Evolutionary conservation across 192 early-diverging fungal species (phyloP).

Genomic region (Martensiomyces pterosporus): DNA sequence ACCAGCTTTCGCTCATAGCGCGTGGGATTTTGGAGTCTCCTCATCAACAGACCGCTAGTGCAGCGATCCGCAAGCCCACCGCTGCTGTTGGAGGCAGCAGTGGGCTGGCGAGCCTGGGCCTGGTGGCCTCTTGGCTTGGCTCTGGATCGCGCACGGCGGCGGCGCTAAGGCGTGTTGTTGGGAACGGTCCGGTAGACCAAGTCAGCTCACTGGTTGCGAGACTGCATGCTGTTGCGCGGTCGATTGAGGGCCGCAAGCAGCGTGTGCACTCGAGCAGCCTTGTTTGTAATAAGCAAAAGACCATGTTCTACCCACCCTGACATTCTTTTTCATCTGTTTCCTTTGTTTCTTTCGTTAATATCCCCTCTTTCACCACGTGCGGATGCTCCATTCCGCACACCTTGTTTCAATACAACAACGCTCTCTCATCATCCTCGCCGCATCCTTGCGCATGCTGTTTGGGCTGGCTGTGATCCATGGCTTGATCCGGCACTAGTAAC

Average conservation of each 20-base stretch:
- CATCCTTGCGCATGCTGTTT: too few relatives aligned
- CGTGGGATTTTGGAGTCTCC: conserved; percentile 49
- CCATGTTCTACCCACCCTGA: conserved; percentile 18
- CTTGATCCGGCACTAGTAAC: too few relatives aligned
- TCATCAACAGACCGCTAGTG: conserved; percentile 4
- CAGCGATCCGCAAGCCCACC: not conserved
- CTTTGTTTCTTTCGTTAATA: conserved; percentile 1
- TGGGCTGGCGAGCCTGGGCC: conserved; percentile 31
- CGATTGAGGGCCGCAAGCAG: conserved; percentile 16
- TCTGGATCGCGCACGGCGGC: conserved; percentile 31
- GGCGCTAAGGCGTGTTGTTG: conserved; percentile 41
- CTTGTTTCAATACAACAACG: too few relatives aligned
- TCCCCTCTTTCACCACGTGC: too few relatives aligned
- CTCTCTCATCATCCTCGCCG: too few relatives aligned
- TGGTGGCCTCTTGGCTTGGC: conserved; percentile 32
- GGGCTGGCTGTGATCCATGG: too few relatives aligned
- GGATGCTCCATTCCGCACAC: too few relatives aligned
- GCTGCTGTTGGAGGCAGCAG: not conserved
- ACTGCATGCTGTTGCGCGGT: conserved; percentile 14
- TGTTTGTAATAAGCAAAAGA: conserved; percentile 27
- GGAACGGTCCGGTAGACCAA: conserved; percentile 35
- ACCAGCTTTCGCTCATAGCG: conserved; percentile 46
- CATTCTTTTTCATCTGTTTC: conserved; percentile 10
- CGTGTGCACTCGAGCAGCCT: conserved; percentile 14
- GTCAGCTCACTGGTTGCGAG: conserved; percentile 28